Base-by-base conservation (phyloP, 768 basidiomycete genomes). In the Psilocybe azurescens region DNA sequence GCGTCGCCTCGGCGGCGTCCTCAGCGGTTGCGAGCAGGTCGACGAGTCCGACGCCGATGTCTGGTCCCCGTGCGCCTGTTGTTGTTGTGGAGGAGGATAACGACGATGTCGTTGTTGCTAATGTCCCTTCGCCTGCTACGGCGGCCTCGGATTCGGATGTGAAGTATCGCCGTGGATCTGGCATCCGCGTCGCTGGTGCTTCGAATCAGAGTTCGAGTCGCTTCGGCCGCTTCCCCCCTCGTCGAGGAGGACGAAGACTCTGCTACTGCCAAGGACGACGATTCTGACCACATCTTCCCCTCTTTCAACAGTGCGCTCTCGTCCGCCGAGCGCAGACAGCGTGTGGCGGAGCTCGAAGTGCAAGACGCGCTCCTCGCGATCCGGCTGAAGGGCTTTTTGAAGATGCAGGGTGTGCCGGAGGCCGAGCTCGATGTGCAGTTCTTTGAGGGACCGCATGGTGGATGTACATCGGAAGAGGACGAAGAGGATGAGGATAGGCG, bases 351-450 rank as follows among this genome's bases (percentile, higher is more conserved):
- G 46, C 56, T 69, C 4, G 68, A 72, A 11, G 70, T 72, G 18
- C 71, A 72, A 38, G 71, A 72, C 48, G 68, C 69, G 5, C 55
- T 72, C 2, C 58, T 72, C 13, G 67, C 70, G 6, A 65, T 72
- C 14, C 44, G 69, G n/a, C 55, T 72, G 10, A 41, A 67, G 44
- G 67, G 56, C 3, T 67, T 69, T 38, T 47, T 72, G 50, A 65
- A 59, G 20, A 59, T 55, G 8, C 68, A 72, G 16, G 71, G 71
- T 5, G 65, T 72, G 14, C 32, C 55, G 9, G 71, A 70, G 39
- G 52, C 60, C 3, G 69, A 70, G 16, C 59, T 69, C 0, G 62
- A 53, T 24, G 62, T 70, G 24, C 24, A 24, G 1, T 24, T 24
- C 1, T 24, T 24, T 1, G 24, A 24, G 24, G 24, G 24, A 1